Base-by-base conservation (phyloP, 1,284 basidiomycete genomes). In the Porogramme epimiltina region DNA sequence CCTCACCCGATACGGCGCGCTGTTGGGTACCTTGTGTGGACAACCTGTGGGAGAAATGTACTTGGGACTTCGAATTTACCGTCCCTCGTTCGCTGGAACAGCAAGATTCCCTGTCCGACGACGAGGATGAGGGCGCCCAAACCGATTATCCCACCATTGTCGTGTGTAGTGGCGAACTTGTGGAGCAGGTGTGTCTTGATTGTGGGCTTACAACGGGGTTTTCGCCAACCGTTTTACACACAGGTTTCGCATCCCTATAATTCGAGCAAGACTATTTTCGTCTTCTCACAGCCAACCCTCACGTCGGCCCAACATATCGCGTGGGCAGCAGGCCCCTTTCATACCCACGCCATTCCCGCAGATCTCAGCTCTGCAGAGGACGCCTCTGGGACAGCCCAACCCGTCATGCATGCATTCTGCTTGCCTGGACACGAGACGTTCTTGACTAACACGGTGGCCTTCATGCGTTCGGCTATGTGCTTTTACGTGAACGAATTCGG, bases 1-100 rank as follows among this genome's bases (percentile, higher is more conserved):
- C 92, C 0, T 91, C 90, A 3, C 87, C 93, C 4, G 93, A 97
- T 65, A 83, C 93, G 11, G 93, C 96, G 8, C 80, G 97, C 60
- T 94, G 93, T 63, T 99, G 97, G 97, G 89, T 98, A 10, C 97
- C 97, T 3, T 99, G 97, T 63, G 74, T 98, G 13, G 97, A 99
- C 70, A 93, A 86, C 66, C 71, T 96, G 13, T 98, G 94, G 92
- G 96, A 98, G 70, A 87, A 93, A 64, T 98, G 93, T 65, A 97
- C 96, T 2, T 99, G 97, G 97, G 97, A 99, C 66, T 89, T 99
- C 48, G 93, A 98, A 68, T 92, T 98, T 67, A 85, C 98, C 49
- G 95, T 98, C 19, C 95, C 95, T 39, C 84, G 89, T 53, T 89
- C 85, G 61, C 75, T 96, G 10, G 89, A 93, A 63, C 89, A 91